These are phyloP conservation scores for Fomes fomentarius DNA, from an alignment of 1,284 basidiomycete species.

Conservation along the genomic window DNA sequence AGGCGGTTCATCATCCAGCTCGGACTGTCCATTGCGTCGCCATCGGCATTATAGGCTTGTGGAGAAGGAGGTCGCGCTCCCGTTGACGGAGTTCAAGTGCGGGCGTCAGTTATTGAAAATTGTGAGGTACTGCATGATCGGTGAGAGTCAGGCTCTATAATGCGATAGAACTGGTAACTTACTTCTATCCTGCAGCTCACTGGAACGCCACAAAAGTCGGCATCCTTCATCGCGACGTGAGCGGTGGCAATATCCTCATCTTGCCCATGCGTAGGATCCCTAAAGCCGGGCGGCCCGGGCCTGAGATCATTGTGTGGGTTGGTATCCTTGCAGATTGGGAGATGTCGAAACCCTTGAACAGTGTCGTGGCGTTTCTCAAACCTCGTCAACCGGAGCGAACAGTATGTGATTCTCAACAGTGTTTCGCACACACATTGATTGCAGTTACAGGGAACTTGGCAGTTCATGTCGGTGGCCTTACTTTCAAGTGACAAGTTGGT, in stretches of 20 bases:
- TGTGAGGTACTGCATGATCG: constrained; percentile 7
- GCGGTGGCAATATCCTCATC: too few species aligned
- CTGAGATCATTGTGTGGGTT: too few species aligned
- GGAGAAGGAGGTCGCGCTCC: constrained; percentile 7
- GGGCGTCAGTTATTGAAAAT: constrained; percentile 1
- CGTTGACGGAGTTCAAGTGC: constrained; percentile 2
- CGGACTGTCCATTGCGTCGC: constrained; percentile 5
- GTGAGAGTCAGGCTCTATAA: too few species aligned
- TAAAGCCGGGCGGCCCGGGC: too few species aligned
- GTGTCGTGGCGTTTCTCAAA: too few species aligned
- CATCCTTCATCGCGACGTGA: neutral
- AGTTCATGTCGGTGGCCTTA: constrained; percentile 9
- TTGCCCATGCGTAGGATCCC: too few species aligned
- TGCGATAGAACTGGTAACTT: too few species aligned
- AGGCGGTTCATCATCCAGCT: too few species aligned
- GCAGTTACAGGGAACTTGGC: constrained; percentile 14
- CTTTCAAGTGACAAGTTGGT: neutral
- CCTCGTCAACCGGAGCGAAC: neutral
- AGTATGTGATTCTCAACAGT: neutral
- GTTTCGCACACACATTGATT: neutral
- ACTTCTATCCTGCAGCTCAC: neutral
- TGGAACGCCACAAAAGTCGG: neutral
- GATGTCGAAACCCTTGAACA: too few species aligned
- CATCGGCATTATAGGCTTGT: constrained; percentile 17
- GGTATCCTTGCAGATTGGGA: too few species aligned